These are phyloP conservation scores for Phialophora chinensis DNA, from an alignment of 2,329 filamentous ascomycete species.

Conservation along the genomic window DNA sequence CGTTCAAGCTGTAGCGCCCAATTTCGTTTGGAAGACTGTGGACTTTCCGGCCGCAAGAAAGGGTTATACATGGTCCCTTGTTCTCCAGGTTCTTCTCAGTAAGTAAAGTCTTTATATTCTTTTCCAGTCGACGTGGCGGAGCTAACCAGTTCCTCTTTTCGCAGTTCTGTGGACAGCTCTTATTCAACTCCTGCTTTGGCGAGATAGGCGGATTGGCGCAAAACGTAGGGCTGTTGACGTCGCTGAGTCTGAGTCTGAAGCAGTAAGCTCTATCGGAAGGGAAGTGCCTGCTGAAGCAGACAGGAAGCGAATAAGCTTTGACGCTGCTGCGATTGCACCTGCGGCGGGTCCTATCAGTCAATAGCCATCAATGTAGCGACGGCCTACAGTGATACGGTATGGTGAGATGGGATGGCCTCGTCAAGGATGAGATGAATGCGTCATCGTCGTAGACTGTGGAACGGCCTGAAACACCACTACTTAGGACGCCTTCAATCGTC, in stretches of 20 bases:
- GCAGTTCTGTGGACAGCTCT: conserved; percentile 41
- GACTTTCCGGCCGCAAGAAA: conserved; percentile 48
- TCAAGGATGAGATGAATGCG: conserved; percentile 1
- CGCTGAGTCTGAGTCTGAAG: conserved; percentile 20
- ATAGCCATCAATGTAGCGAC: conserved; percentile 8
- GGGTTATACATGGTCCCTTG: conserved; percentile 48
- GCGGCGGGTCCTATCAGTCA: conserved; percentile 26
- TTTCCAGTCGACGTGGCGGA: not conserved
- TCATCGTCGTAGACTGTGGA: not conserved
- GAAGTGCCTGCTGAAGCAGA: conserved; percentile 13
- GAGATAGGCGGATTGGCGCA: conserved; percentile 17
- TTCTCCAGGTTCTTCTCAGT: conserved; percentile 46
- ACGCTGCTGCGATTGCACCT: conserved; percentile 22
- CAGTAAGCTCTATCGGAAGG: not conserved
- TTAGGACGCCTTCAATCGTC: too few relatives aligned
- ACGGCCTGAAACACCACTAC: not conserved
- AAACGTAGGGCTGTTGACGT: conserved; percentile 10
- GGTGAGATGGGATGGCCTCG: not conserved
- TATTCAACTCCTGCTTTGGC: conserved; percentile 43
- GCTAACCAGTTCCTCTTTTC: conserved; percentile 3
- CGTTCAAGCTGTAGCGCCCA: conserved; percentile 46
- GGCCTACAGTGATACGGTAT: not conserved
- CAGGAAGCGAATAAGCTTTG: conserved; percentile 22
- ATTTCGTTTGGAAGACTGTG: conserved; percentile 53
- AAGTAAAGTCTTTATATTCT: conserved; percentile 30